Evolutionary conservation across 208 protist genomes (phyloP), one percentile per base, ranked within the genome.

Genomic region (Leptomonas seymouri): DNA sequence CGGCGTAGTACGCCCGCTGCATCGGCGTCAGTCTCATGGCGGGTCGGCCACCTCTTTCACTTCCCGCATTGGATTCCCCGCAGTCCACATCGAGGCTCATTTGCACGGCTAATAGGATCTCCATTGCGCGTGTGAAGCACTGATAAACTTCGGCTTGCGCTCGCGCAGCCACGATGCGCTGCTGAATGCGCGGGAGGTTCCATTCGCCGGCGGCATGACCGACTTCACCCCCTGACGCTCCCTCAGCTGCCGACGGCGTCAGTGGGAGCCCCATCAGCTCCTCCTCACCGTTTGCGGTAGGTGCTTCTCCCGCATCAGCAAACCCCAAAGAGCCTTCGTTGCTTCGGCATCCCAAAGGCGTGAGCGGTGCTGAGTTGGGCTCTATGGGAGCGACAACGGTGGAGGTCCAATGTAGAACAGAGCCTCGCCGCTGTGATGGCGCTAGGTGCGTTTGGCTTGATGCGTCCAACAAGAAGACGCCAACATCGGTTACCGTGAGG

Each of bases 81-180:
- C 74, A 74, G 61, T 75, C 67, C 44, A 41, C 48, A 28, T 81
- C 71, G 6, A 81, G 53, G 34, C 67, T 76, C 71, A 81, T 76
- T 46, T 82, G 77, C 11, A 78, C 72, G 9, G 64, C 42, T 3
- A 78, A 44, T 30, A 82, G 28, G 16, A 75, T 58, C 55, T 79
- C 77, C 42, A 79, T 53, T 2, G 77, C 77, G 36, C 67, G 49
- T 27, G 65, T 74, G 53, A 72, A 82, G 68, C 70, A 56, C 15
- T 74, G 65, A 21, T 45, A 57, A n/a, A 55, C 31, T 42, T 82
- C 72, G 8, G 77, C 77, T 46, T 65, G 72, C 23, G 31, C 5
- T 9, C 65, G 77, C 1, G 77, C 77, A 30, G 60, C 36, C 2
- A 63, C 27, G 39, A 82, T 76, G 39, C 77, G 65, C 27, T 66